Conservation (phyloP, 192 early-diverging fungal genomes). For the Lunasporangiospora selenospora region DNA sequence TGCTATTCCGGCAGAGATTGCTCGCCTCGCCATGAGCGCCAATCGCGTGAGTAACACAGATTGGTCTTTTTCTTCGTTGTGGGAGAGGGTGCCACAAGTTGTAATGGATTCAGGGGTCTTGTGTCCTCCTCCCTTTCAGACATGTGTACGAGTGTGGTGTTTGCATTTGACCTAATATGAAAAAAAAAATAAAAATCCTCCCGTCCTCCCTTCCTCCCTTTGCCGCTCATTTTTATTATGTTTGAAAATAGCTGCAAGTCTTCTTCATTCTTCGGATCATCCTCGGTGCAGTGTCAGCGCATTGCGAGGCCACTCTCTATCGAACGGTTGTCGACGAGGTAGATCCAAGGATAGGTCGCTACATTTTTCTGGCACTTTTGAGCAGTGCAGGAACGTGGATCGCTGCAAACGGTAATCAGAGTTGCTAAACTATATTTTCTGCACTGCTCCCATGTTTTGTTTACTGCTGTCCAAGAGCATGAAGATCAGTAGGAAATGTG, state of each 20-base stretch:
- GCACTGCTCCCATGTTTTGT: too few species aligned
- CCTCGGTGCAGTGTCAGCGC: constrained; percentile 66
- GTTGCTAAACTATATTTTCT: not conserved
- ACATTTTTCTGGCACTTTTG: constrained; percentile 65
- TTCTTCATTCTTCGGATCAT: constrained; percentile 78
- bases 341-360: constrained; percentile 70
- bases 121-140: too few species aligned
- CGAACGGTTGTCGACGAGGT: constrained; percentile 63
- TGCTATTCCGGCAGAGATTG: constrained; percentile 50
- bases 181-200: too few species aligned
- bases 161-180: too few species aligned
- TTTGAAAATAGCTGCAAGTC: constrained; percentile 63
- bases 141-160: too few species aligned
- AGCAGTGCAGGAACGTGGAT: constrained; percentile 90
- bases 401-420: constrained; percentile 67
- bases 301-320: constrained; percentile 77
- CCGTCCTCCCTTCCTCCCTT: not conserved
- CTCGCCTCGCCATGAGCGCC: constrained; percentile 53
- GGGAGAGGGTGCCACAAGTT: too few species aligned
- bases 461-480: too few species aligned
- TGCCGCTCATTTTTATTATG: not conserved
- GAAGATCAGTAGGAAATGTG: too few species aligned
- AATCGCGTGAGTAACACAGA: constrained; percentile 40
- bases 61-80: too few species aligned
- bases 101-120: too few species aligned